These are phyloP conservation scores for Cladophialophora exuberans DNA, from an alignment of 2,329 filamentous ascomycete genomes.

Conservation along the genomic window DNA sequence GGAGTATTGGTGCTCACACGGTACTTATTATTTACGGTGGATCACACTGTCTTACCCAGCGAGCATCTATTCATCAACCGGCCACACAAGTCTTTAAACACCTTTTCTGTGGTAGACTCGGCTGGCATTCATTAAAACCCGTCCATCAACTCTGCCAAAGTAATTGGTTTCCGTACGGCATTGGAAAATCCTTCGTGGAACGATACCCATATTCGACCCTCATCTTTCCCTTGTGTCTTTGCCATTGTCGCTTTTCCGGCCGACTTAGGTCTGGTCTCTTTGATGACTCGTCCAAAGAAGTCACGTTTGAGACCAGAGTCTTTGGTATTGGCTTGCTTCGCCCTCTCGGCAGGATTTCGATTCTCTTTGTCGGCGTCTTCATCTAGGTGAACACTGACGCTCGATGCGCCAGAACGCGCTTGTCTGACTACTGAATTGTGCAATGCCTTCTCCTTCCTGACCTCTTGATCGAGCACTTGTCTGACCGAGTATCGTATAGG, in stretches of 20 bases:
- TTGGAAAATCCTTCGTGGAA: slow-evolving; percentile 92
- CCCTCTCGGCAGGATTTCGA: slow-evolving; percentile 36
- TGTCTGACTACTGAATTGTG: slow-evolving; percentile 69
- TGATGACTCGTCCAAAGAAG: slow-evolving; percentile 80
- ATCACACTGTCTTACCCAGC: not conserved
- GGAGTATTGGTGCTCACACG: not conserved
- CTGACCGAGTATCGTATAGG: slow-evolving; percentile 90
- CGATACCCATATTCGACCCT: slow-evolving; percentile 77
- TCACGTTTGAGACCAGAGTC: slow-evolving; percentile 66
- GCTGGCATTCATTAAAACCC: too few relatives aligned
- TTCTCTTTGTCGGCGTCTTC: slow-evolving; percentile 42
- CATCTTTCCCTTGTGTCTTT: slow-evolving; percentile 41
- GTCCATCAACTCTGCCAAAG: slow-evolving; percentile 73
- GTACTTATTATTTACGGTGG: not conserved
- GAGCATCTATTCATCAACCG: not conserved
- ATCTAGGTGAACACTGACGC: slow-evolving; percentile 6
- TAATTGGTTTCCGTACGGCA: slow-evolving; percentile 86
- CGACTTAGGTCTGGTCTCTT: slow-evolving; percentile 36
- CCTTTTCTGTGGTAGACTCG: too few relatives aligned
- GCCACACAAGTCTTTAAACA: not conserved
- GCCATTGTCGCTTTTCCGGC: slow-evolving; percentile 35
- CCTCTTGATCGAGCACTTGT: slow-evolving; percentile 90
- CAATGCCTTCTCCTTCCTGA: slow-evolving; percentile 70
- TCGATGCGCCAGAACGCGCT: slow-evolving; percentile 48
- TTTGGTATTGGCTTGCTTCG: slow-evolving; percentile 32